Conservation (phyloP, 208 protist species). For the Herpetomonas muscarum region DNA sequence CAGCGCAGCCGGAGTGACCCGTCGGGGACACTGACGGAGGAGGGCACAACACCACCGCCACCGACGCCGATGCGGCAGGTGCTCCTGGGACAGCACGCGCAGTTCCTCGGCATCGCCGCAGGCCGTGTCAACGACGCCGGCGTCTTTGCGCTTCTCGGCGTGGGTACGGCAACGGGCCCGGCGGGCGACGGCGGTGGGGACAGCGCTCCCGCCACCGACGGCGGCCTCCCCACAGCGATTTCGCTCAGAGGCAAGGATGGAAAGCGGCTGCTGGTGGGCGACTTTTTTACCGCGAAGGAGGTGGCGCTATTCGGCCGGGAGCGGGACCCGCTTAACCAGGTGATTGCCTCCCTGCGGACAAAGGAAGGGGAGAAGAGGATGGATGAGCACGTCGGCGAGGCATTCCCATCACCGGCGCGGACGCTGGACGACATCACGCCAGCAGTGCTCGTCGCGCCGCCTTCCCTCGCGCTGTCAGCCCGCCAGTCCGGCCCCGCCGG, state of each 20-base stretch:
- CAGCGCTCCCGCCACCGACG: not conserved
- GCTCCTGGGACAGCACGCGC: constrained; percentile 9
- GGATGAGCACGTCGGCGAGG: no score
- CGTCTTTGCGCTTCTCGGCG: not conserved
- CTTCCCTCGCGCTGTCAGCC: not conserved
- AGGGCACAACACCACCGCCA: no score
- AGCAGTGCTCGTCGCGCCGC: not conserved
- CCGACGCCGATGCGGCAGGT: not conserved
- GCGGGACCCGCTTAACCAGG: constrained; percentile 8
- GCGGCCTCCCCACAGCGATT: not conserved
- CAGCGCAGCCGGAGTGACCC: not conserved
- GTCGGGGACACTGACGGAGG: not conserved
- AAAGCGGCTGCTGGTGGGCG: not conserved
- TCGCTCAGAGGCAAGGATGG: constrained; percentile 9
- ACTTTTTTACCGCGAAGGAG: not conserved
- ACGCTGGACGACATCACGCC: not conserved
- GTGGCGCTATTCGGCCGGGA: not conserved
- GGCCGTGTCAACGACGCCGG: not conserved
- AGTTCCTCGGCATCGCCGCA: constrained; percentile 1
- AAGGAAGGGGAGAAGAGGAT: no score
- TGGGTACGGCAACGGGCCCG: not conserved
- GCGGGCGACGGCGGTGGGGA: not conserved
- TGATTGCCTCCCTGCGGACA: constrained; percentile 2
- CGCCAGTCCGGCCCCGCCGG: no score
- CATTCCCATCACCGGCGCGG: no score